Evolutionary conservation across 108 stramenopile genomes (phyloP), one percentile per base, ranked within the genome.

Genomic region (Mediolabrus comicus): DNA sequence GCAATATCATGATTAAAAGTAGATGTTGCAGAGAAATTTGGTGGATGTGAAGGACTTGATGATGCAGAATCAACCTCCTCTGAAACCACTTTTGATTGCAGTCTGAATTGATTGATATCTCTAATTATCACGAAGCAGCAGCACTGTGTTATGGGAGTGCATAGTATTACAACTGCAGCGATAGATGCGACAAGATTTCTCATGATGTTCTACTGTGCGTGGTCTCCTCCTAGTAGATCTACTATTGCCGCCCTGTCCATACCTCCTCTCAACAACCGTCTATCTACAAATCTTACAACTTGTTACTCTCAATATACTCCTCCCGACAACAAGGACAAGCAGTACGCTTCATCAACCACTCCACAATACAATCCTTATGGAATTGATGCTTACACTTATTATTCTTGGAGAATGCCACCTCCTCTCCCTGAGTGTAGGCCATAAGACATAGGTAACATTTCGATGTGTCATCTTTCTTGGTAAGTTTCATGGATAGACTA

Each of bases 1-100:
- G 77, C 77, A 59, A 77, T 77, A 36, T 77, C 77, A 34, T 71
- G 69, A 39, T 77, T 77, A 59, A 71, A 77, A 25, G 77, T 64
- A 22, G 52, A 16, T 14, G 69, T 56, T 10, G 63, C 61, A 27
- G 69, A 58, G 43, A 69, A 57, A 51, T 36, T n/a, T 46, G 28
- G 56, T 17, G 4, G 56, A 8, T 57, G 32, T 7, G 56, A 12
- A 11, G 39, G 39, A 12, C 14, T 30, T 33, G 32, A 12, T 57
- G 56, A 19, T 29, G 39, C 14, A 14, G 39, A 41, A 12, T 57
- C 26, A 1, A 16, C 29, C 56, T 57, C 56, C 24, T 57, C 56
- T 3, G 56, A 57, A 17, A 33, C 1, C 1, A 9, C 2, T 8
- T 57, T 0, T 19, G 26, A 32, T 4, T 32, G 17, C 32, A 32